Base-by-base conservation (phyloP, 1,139 yeast species). In the Maudiozyma humilis region DNA sequence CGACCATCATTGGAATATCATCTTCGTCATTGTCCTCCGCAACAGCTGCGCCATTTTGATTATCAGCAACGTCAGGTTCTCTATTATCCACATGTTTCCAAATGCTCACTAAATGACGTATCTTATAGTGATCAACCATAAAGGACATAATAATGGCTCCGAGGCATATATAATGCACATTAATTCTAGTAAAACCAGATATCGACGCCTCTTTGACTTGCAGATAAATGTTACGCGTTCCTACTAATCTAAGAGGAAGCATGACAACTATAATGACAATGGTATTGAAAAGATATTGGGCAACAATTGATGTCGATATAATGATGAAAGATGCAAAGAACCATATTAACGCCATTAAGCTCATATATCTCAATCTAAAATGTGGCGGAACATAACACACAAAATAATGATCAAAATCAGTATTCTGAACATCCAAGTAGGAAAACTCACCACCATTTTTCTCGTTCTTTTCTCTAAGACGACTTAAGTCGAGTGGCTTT, bases 371-470 rank as follows among this genome's bases (percentile, higher is more conserved):
- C 13, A 60, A 40, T 43, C 78, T 72, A 62, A 91, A 86, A 46
- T 72, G 55, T 2, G 95, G 95, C 2, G 98, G 98, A 43, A 88
- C 71, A 64, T 89, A 91, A 1, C 89, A 96, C 29, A 89, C 75
- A 1, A 77, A 70, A 59, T 89, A 86, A 1, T 76, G 71, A 47
- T 78, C 77, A 38, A 79, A 77, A 43, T 69, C 68, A 39, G 69
- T 61, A 17, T 57, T 55, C 45, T 73, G 78, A 36, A 67, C 71
- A 34, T 73, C 78, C 42, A 78, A 77, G 36, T 76, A 80, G 44
- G 76, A 79, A 44, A 75, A 75, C 37, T 74, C 68, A 25, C 70
- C 76, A 7, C 61, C 58, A 39, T 52, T 58, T 12, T 53, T 52
- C 36, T 50, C 50, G 23, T 54, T 55, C 39, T 63, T 63, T 36